phyloP scores from a whole-genome alignment of 805 yeast genomes.

The Saccharomycopsis oosterbeekiorum region DNA sequence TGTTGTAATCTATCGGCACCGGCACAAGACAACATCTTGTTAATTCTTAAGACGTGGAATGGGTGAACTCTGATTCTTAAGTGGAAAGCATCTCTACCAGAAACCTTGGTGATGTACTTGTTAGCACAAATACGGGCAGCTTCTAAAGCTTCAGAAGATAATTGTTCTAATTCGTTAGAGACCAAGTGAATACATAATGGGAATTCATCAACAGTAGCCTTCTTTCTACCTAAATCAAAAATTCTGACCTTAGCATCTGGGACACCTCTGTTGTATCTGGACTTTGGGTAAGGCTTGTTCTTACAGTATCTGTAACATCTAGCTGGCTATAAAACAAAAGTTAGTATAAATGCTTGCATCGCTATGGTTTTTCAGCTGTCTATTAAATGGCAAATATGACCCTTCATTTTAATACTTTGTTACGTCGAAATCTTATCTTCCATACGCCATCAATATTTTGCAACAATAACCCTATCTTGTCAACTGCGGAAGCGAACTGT shows the following conservation, averaged over 20 bases:
- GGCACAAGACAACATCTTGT: slow-evolving; percentile 99
- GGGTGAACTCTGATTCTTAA: slow-evolving; percentile 99
- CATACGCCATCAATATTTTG: too few relatives aligned
- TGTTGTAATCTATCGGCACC: slow-evolving; percentile 99
- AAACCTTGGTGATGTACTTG: slow-evolving; percentile 95
- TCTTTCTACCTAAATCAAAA: slow-evolving; percentile 99
- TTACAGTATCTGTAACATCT: slow-evolving; percentile 99
- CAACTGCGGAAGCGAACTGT: too few relatives aligned
- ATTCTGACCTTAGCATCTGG: slow-evolving; percentile 99
- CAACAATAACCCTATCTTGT: too few relatives aligned
- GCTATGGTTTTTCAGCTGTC: too few relatives aligned
- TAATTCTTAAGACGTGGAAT: slow-evolving; percentile 99
- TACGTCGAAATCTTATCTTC: too few relatives aligned
- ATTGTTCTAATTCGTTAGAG: slow-evolving; percentile 98
- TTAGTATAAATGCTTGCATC: background rate
- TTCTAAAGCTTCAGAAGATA: slow-evolving; percentile 99
- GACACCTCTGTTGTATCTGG: slow-evolving; percentile 99
- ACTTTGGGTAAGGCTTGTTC: slow-evolving; percentile 99
- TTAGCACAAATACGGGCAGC: slow-evolving; percentile 99
- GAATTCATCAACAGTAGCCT: slow-evolving; percentile 98
- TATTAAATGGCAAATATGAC: too few relatives aligned
- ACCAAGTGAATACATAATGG: slow-evolving; percentile 99
- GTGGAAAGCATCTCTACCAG: slow-evolving; percentile 99
- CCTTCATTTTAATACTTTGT: too few relatives aligned
- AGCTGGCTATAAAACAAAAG: slow-evolving; percentile 53